Conservation (phyloP, 805 yeast species). For the Yarrowia yakushimensis region DNA sequence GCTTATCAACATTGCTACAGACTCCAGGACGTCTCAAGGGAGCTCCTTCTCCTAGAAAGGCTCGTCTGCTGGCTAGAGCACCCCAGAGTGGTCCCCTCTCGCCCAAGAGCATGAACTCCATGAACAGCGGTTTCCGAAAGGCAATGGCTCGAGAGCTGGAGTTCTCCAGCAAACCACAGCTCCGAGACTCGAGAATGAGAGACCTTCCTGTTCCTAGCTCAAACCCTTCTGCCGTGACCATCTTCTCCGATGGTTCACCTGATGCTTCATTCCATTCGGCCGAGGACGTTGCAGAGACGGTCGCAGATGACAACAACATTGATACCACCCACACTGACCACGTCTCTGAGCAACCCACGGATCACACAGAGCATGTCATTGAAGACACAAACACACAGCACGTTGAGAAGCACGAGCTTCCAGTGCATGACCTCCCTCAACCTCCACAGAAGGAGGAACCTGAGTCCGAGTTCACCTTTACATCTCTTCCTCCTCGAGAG, state of each 20-base stretch:
- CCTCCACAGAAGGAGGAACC: not conserved
- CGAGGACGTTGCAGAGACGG: not conserved
- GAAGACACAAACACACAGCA: not conserved
- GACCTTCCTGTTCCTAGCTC: not conserved
- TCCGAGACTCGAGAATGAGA: not conserved
- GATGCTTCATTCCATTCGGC: slow-evolving; percentile 12
- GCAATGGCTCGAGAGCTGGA: not conserved
- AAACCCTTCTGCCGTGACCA: not conserved
- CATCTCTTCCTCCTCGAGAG: slow-evolving; percentile 15
- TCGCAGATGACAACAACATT: not conserved
- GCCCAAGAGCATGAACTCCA: slow-evolving; percentile 15
- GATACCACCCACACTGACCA: not conserved
- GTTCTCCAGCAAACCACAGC: not conserved
- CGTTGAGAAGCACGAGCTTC: not conserved
- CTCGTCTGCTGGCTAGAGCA: not conserved
- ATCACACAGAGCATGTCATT: not conserved
- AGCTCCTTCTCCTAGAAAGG: slow-evolving; percentile 29
- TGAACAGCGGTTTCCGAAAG: slow-evolving; percentile 4
- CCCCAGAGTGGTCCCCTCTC: slow-evolving; percentile 18
- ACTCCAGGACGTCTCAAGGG: slow-evolving; percentile 33
- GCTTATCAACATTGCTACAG: slow-evolving; percentile 28
- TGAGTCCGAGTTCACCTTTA: not conserved
- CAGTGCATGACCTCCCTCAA: not conserved
- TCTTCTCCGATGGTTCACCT: not conserved
- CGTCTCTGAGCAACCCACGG: not conserved